Base-by-base conservation (phyloP, 2,329 filamentous ascomycete species). In the Scedosporium minutisporum region DNA sequence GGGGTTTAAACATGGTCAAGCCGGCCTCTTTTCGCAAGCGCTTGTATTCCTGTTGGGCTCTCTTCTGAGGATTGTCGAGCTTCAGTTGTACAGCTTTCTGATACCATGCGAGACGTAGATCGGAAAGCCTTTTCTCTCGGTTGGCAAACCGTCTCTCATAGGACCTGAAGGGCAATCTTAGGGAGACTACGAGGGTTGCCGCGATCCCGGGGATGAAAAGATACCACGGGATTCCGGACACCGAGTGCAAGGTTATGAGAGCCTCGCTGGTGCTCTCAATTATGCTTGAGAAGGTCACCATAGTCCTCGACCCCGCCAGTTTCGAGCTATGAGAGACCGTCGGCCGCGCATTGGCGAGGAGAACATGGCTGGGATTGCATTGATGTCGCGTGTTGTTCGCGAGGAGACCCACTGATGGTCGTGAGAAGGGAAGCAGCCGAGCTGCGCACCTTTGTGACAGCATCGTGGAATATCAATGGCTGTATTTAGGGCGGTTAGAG, bases 191-290 rank as follows among this genome's bases (percentile, higher is more conserved):
- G 67, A 83, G 71, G 57, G 72, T 69, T 2, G 83, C 64, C 6
- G 81, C 80, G 14, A 81, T 71, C n/a, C 81, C 72, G 4, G 83
- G 82, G 57, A 86, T 81, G 29, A 77, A 75, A 38, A 83, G 65
- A 66, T 75, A 83, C 83, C 83, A 86, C 1, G 82, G 81, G 1
- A 80, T 68, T 44, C 77, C 76, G 25, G 74, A 73, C 58, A 68
- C 48, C 25, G 64, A 63, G 67, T 86, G 82, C 9, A 80, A 61
- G 57, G 71, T 71, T 42, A 75, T 69, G 59, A 85, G 75, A 64
- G 75, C 67, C 60, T 77, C 70, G 38, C 80, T 76, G 3, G 79
- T 73, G 58, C 70, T 66, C 27, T 76, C 68, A 61, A 81, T 69
- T 46, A 64, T 62, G 23, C 62, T 58, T 6, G 51, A 23, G 23